phyloP scores from a whole-genome alignment of 306 rosid species.

The Comarum palustre region DNA sequence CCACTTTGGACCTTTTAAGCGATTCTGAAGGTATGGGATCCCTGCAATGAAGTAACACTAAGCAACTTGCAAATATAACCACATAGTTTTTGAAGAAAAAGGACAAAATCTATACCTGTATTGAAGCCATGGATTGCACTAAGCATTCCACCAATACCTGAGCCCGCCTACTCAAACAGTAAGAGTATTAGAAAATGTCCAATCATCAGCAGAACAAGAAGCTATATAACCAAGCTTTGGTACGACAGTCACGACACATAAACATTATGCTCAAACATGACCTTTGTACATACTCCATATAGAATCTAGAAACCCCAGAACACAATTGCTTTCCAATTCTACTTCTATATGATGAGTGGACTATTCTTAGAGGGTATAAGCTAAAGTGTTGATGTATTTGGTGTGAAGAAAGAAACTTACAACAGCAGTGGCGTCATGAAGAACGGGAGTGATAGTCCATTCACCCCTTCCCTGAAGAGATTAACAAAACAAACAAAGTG shows the following conservation, averaged over 20 bases:
- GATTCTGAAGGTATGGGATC: slow-evolving; percentile 72
- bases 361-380: background rate
- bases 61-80: slow-evolving; percentile 22
- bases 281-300: background rate
- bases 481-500: slow-evolving; percentile 2
- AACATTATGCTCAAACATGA: background rate
- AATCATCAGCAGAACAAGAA: slow-evolving; percentile 4
- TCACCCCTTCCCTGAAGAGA: slow-evolving; percentile 59
- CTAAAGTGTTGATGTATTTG: background rate
- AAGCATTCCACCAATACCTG: slow-evolving; percentile 79
- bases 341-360: background rate
- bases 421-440: slow-evolving; percentile 68
- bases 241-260: background rate
- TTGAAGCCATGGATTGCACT: slow-evolving; percentile 71
- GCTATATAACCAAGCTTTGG: background rate
- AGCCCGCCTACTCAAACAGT: slow-evolving; percentile 57
- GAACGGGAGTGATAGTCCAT: slow-evolving; percentile 76
- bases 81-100: background rate
- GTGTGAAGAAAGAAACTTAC: slow-evolving; percentile 41
- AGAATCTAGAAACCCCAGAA: background rate
- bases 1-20: slow-evolving; percentile 94
- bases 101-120: slow-evolving; percentile 46
- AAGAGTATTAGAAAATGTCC: slow-evolving; percentile 14
- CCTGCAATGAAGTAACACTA: slow-evolving; percentile 48
- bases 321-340: background rate